Evolutionary conservation across 1,284 basidiomycete species (phyloP), one percentile per base, ranked within the genome.

Genomic region (Tremellales sp.): DNA sequence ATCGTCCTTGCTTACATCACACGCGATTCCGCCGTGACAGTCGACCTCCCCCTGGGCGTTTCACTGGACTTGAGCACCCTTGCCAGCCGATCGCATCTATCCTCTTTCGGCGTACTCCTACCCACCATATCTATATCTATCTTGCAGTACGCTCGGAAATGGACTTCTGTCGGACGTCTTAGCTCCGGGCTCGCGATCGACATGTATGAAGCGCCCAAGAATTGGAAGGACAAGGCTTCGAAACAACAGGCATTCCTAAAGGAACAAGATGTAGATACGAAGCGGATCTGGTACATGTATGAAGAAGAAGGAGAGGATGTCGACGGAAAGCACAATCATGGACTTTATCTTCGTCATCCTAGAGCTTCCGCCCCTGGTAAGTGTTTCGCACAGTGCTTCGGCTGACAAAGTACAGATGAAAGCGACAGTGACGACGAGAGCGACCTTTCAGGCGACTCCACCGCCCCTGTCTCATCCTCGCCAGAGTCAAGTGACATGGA

Each of bases 61-160:
- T 74, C 74, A 25, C 56, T 87, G 12, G 81, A 85, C 48, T 81
- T 75, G 51, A 91, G 89, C 58, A 85, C 90, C 58, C 72, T 85
- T 35, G 82, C 84, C 2, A 81, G 84, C 10, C 74, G 79, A 36
- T 74, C 77, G 24, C 83, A 61, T 44, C 54, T 61, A 24, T 66
- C 64, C 0, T 53, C 58, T 8, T 36, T 66, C 5, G 60, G 57
- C 8, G 13, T 66, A 8, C 38, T 57, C 0, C 16, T 67, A 0
- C 65, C 65, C 0, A 18, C 45, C 1, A 41, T 63, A 4, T 34
- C 40, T 4, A 41, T 60, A 1, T 50, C 54, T 18, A 6, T 69
- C 3, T 50, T 71, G 3, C 40, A 53, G 26, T 71, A 72, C 29
- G 46, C 10, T 25, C 38, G 34, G 19, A 50, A 18, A 37, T 50